These are phyloP conservation scores for Phaeotremella fagi DNA, from an alignment of 768 basidiomycete genomes.

Conservation along the genomic window DNA sequence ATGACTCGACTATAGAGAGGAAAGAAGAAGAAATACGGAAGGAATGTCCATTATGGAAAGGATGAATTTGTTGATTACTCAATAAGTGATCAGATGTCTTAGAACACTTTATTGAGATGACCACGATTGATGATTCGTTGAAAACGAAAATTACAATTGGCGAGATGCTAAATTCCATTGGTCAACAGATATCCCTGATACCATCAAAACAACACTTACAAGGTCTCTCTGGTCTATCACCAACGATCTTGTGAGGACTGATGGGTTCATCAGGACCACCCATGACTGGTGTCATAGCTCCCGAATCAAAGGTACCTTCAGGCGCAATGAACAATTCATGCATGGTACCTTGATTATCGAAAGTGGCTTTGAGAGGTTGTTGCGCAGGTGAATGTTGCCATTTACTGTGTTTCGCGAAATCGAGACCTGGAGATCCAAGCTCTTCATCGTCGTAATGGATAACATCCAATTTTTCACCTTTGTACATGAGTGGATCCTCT, in stretches of 20 bases:
- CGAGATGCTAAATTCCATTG: not conserved
- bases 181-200: not conserved
- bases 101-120: no score
- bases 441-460: not conserved
- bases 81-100: no score
- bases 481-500: not conserved
- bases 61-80: no score
- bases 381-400: not conserved
- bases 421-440: not conserved
- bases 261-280: not conserved
- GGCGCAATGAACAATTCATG: not conserved
- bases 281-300: not conserved
- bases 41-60: not conserved
- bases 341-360: constrained; percentile 1
- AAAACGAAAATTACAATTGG: not conserved
- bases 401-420: not conserved
- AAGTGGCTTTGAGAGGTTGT: not conserved
- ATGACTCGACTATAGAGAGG: not conserved
- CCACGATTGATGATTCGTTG: no score
- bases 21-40: not conserved
- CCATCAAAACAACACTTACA: no score
- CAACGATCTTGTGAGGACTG: not conserved
- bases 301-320: not conserved
- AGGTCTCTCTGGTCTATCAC: not conserved
- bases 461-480: not conserved